Evolutionary conservation across 768 basidiomycete species (phyloP).

Genomic region (Podaxis rugospora): DNA sequence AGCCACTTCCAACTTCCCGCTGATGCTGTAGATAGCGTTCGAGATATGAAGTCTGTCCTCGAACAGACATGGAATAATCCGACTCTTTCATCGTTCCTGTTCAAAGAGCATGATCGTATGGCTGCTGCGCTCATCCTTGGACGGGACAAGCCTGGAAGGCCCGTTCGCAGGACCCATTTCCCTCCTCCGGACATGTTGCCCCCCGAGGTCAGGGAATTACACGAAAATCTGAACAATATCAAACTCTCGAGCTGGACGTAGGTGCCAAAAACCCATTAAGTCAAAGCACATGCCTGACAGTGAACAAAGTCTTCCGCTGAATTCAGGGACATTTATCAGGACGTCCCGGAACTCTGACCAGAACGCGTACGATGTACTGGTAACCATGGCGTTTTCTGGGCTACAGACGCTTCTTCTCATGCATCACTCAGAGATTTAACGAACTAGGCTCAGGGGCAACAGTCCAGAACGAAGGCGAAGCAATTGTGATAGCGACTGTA

Average conservation of each 20-base stretch:
- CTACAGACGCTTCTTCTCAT: background rate
- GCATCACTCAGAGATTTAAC: slow-evolving; percentile 16
- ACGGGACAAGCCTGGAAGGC: slow-evolving; percentile 25
- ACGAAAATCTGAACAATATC: slow-evolving; percentile 46
- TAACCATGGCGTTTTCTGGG: slow-evolving; percentile 17
- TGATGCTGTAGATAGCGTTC: slow-evolving; percentile 33
- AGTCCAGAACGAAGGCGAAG: slow-evolving; percentile 26
- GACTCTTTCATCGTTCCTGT: slow-evolving; percentile 50
- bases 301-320: background rate
- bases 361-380: slow-evolving; percentile 47
- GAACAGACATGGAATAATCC: slow-evolving; percentile 51
- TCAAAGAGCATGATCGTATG: slow-evolving; percentile 45
- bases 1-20: background rate
- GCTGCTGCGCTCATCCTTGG: slow-evolving; percentile 29
- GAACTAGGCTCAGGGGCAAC: background rate
- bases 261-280: slow-evolving; percentile 17
- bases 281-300: background rate
- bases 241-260: slow-evolving; percentile 62
- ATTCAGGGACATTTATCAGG: slow-evolving; percentile 49
- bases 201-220: slow-evolving; percentile 43
- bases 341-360: slow-evolving; percentile 61
- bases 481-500: slow-evolving; percentile 55
- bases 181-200: slow-evolving; percentile 36
- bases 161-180: slow-evolving; percentile 26
- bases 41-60: slow-evolving; percentile 43